Conservation (phyloP, 2,329 filamentous ascomycete genomes). For the Xylariaceae sp. region DNA sequence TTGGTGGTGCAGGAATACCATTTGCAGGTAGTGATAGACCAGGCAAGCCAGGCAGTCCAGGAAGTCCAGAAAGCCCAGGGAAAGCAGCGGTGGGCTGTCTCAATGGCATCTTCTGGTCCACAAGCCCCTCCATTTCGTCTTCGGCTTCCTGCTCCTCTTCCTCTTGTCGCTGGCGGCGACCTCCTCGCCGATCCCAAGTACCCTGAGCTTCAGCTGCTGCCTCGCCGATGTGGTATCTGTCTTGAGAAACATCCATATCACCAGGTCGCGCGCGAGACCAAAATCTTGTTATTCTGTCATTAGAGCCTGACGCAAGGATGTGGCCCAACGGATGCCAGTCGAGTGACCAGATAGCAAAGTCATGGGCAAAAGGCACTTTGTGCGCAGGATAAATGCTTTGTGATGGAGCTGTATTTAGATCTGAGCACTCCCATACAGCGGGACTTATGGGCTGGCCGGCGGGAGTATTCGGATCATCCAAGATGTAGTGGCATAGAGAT, state of each 20-base stretch:
- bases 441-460: slow-evolving; percentile 65
- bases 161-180: slow-evolving; percentile 75
- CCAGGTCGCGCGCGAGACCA: slow-evolving; percentile 91
- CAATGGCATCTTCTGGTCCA: slow-evolving; percentile 80
- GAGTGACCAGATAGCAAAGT: slow-evolving; percentile 94
- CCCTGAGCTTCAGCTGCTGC: slow-evolving; percentile 88
- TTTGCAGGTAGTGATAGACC: slow-evolving; percentile 40
- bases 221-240: slow-evolving; percentile 94
- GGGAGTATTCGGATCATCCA: slow-evolving; percentile 89
- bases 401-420: slow-evolving; percentile 73
- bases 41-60: slow-evolving; percentile 47
- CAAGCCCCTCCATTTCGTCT: slow-evolving; percentile 87
- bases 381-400: slow-evolving; percentile 94
- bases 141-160: slow-evolving; percentile 92
- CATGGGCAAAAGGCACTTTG: slow-evolving; percentile 80
- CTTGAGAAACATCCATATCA: slow-evolving; percentile 78
- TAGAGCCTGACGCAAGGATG: slow-evolving; percentile 90
- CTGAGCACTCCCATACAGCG: slow-evolving; percentile 80
- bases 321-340: slow-evolving; percentile 98
- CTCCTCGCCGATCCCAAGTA: slow-evolving; percentile 82
- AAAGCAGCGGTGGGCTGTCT: slow-evolving; percentile 49
- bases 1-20: slow-evolving; percentile 34
- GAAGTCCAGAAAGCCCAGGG: slow-evolving; percentile 56
- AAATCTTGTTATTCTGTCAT: slow-evolving; percentile 94
- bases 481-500: slow-evolving; percentile 86